phyloP scores from a whole-genome alignment of 2,329 filamentous ascomycete genomes.

The Paecilomyces niveus region DNA sequence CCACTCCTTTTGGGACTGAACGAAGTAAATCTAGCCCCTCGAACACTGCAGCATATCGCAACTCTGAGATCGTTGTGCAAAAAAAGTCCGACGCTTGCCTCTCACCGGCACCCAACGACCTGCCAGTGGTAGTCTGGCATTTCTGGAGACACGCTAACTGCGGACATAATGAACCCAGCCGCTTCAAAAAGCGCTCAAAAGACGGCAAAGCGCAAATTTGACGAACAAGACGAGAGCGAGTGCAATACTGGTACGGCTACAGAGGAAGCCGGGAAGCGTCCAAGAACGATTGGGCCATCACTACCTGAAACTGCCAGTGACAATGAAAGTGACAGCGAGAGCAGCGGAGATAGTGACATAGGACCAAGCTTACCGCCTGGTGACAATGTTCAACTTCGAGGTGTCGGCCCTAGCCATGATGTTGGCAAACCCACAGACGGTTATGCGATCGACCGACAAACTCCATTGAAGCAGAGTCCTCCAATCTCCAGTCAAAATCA shows the following conservation, averaged over 20 bases:
- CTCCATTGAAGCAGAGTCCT: slow-evolving; percentile 3
- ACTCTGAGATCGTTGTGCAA: not conserved
- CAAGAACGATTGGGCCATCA: not conserved
- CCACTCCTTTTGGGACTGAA: not conserved
- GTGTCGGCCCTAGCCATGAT: not conserved
- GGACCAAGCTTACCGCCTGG: slow-evolving; percentile 22
- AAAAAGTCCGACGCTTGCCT: not conserved
- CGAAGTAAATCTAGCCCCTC: no score
- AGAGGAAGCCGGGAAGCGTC: not conserved
- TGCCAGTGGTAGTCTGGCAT: not conserved
- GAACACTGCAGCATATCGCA: no score
- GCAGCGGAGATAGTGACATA: slow-evolving; percentile 26
- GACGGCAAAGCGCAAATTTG: not conserved
- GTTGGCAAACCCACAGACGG: no score
- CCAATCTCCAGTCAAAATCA: slow-evolving; percentile 43
- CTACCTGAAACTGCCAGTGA: not conserved
- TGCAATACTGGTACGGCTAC: not conserved
- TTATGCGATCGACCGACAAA: not conserved
- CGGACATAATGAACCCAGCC: not conserved
- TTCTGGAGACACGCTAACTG: not conserved
- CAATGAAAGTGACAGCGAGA: slow-evolving; percentile 15
- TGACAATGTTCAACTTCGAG: not conserved
- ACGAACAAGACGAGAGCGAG: not conserved
- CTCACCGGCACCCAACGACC: not conserved
- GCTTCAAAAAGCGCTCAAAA: not conserved